Evolutionary conservation across 108 stramenopile genomes (phyloP).

Genomic region (Cyclotella sp.): DNA sequence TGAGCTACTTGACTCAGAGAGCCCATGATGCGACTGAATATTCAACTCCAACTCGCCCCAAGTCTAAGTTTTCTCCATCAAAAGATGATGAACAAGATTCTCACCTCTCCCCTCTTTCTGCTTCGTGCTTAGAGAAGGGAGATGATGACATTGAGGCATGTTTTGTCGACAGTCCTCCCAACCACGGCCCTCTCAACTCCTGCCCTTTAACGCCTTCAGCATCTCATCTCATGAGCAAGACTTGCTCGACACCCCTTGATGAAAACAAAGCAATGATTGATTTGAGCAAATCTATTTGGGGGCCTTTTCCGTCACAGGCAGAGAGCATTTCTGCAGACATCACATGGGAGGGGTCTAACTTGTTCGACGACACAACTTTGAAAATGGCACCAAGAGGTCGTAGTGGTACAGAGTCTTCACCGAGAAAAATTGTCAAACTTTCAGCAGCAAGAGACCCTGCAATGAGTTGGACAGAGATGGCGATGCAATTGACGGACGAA

Average conservation of each 20-base stretch:
- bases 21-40: background rate
- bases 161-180: conserved; percentile 4
- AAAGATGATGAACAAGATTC: background rate
- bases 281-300: no score
- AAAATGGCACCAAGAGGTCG: no score
- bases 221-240: background rate
- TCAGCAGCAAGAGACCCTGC: background rate
- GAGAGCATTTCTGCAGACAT: background rate
- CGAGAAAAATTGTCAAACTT: conserved; percentile 2
- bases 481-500: conserved; percentile 23
- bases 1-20: background rate
- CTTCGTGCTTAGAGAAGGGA: conserved; percentile 36
- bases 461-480: conserved; percentile 23
- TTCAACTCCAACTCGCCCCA: conserved; percentile 1
- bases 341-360: no score
- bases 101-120: background rate
- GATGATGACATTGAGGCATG: conserved; percentile 32
- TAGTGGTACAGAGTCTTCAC: no score
- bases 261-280: no score
- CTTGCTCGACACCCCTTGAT: background rate
- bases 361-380: no score
- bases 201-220: background rate
- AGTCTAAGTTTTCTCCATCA: background rate
- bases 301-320: background rate
- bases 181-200: background rate